These are phyloP conservation scores for Xylaria flabelliformis DNA, from an alignment of 495 filamentous ascomycete genomes.

Conservation along the genomic window DNA sequence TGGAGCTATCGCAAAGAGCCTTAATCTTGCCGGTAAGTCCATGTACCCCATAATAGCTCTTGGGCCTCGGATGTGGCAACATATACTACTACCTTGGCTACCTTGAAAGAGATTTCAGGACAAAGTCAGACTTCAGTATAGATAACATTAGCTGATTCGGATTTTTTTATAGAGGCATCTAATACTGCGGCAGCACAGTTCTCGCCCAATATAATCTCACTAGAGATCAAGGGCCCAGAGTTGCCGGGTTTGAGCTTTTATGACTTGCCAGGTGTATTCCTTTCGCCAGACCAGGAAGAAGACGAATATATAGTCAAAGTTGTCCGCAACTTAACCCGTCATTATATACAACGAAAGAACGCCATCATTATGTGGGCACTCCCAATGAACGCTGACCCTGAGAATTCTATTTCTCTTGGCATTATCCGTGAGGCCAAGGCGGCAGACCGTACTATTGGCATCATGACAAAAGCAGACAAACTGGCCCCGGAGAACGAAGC, in stretches of 20 bases:
- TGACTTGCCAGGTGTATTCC: conserved; percentile 81
- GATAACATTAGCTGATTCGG: neutral
- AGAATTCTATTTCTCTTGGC: conserved; percentile 71
- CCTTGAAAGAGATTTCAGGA: too few relatives aligned
- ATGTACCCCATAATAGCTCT: neutral
- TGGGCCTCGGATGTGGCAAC: neutral
- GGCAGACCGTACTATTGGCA: conserved; percentile 68
- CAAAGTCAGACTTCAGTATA: neutral
- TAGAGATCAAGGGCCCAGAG: conserved; percentile 73
- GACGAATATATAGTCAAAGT: conserved; percentile 69
- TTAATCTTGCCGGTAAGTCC: conserved; percentile 38
- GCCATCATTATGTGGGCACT: conserved; percentile 77
- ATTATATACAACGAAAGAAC: conserved; percentile 68
- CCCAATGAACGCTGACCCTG: conserved; percentile 75
- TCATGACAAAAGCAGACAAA: conserved; percentile 82
- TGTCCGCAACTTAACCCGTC: conserved; percentile 69
- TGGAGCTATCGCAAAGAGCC: conserved; percentile 38
- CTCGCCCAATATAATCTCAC: conserved; percentile 74
- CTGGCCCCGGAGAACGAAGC: conserved; percentile 55
- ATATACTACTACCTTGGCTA: too few relatives aligned
- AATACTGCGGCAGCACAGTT: conserved; percentile 63
- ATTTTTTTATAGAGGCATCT: conserved; percentile 37
- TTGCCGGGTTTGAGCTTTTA: conserved; percentile 78
- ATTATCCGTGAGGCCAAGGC: conserved; percentile 67
- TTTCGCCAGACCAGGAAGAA: conserved; percentile 63